These are phyloP conservation scores for Fraxinus sp. DNA, from an alignment of 305 asterid species.

Conservation along the genomic window DNA sequence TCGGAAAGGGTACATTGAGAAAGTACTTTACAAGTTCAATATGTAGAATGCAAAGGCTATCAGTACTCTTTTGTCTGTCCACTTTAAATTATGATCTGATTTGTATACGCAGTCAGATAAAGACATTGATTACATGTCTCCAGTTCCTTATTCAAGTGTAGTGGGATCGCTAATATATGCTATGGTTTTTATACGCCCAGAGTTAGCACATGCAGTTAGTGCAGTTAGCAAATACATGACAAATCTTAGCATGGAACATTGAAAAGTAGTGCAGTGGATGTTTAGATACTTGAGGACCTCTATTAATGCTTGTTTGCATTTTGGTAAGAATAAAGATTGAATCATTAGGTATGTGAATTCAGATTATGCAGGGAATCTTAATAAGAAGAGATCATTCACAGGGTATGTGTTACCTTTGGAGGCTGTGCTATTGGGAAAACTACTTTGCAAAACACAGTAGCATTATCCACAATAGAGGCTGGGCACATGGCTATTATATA, in stretches of 20 bases:
- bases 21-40: not conserved
- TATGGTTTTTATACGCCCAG: not conserved
- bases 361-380: not conserved
- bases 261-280: not conserved
- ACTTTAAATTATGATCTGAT: not conserved
- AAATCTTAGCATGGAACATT: not conserved
- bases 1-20: not conserved
- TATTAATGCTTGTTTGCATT: no score
- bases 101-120: not conserved
- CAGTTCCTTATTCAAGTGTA: not conserved
- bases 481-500: no score
- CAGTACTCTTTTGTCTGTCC: not conserved
- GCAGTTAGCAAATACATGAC: no score
- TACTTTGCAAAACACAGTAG: no score
- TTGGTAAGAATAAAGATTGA: not conserved
- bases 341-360: not conserved
- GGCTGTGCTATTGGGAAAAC: no score
- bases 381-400: no score
- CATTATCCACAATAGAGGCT: no score
- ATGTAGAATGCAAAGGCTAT: not conserved
- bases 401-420: no score
- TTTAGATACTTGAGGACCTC: not conserved
- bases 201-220: not conserved
- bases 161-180: not conserved
- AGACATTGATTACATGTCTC: not conserved